Percentiles rank a stretch among this genome's conserved stretches.
These are phyloP conservation scores for Kluyveromyces lactis DNA, from an alignment of 805 yeast genomes.

Conservation along the genomic window DNA sequence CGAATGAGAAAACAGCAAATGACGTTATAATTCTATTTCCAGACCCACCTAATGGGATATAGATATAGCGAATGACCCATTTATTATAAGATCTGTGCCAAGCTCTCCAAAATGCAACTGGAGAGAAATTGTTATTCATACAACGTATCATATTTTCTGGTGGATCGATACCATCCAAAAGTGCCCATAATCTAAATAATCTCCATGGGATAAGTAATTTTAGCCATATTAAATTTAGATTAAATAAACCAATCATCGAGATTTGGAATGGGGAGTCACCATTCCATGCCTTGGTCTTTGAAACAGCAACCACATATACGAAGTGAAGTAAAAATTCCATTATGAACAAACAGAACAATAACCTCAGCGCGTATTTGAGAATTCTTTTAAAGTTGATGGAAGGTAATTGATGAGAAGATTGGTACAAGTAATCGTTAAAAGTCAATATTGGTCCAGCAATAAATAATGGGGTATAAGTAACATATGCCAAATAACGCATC, in stretches of 20 bases:
- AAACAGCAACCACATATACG: constrained; percentile 88
- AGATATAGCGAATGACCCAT: constrained; percentile 84
- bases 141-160: constrained; percentile 98
- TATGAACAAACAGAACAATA: constrained; percentile 62
- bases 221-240: constrained; percentile 86
- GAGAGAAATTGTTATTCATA: constrained; percentile 88
- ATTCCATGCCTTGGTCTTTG: constrained; percentile 83
- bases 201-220: constrained; percentile 95
- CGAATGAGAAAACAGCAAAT: constrained; percentile 84
- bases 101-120: constrained; percentile 95
- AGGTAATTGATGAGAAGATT: constrained; percentile 49
- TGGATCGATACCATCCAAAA: constrained; percentile 88
- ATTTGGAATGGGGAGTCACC: constrained; percentile 87
- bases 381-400: constrained; percentile 51
- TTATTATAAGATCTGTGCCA: constrained; percentile 95
- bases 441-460: constrained; percentile 94
- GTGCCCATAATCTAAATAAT: constrained; percentile 84
- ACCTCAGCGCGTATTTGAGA: constrained; percentile 54
- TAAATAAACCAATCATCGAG: constrained; percentile 89
- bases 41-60: constrained; percentile 86
- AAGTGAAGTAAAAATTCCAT: constrained; percentile 88
- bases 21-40: constrained; percentile 64
- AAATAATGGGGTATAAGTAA: constrained; percentile 79
- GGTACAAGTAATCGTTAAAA: constrained; percentile 83
- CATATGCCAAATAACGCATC: constrained; percentile 64